phyloP scores from a whole-genome alignment of 129 eudicot genomes.

The Artemisia tridentata region DNA sequence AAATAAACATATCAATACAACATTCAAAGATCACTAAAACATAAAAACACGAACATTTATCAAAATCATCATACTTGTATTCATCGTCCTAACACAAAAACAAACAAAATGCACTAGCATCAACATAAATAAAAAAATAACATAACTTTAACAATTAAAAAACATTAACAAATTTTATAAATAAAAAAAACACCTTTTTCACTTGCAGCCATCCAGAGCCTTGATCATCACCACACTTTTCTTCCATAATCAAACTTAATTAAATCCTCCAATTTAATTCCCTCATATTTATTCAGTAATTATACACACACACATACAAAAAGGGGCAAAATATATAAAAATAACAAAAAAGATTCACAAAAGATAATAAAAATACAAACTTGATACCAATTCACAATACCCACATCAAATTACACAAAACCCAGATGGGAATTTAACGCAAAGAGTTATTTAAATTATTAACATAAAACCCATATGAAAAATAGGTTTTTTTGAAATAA shows the following conservation, averaged over 20 bases:
- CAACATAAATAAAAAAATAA: neutral
- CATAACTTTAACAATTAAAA: no score
- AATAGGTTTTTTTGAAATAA: no score
- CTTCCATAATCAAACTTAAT: constrained; percentile 45
- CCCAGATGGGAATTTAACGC: constrained; percentile 31
- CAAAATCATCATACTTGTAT: neutral
- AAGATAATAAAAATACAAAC: constrained; percentile 3
- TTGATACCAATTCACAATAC: constrained; percentile 21
- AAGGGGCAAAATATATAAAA: no score
- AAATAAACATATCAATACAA: no score
- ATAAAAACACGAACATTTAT: neutral
- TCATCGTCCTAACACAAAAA: constrained; percentile 9
- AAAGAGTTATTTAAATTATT: neutral
- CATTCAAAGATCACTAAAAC: neutral
- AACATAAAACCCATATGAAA: constrained; percentile 4
- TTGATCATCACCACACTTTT: constrained; percentile 72
- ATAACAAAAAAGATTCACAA: constrained; percentile 1
- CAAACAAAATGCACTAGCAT: constrained; percentile 10
- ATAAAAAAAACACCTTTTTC: constrained; percentile 60
- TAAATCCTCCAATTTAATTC: constrained; percentile 17
- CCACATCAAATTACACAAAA: neutral
- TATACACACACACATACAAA: neutral
- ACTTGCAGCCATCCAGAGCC: constrained; percentile 98
- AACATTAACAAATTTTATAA: neutral
- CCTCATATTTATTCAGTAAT: constrained; percentile 26